Percentiles rank a stretch among this genome's conserved stretches.
phyloP scores from a whole-genome alignment of 225 moss, liverwort and hornwort species.

The Pseudisothecium myosuroides region DNA sequence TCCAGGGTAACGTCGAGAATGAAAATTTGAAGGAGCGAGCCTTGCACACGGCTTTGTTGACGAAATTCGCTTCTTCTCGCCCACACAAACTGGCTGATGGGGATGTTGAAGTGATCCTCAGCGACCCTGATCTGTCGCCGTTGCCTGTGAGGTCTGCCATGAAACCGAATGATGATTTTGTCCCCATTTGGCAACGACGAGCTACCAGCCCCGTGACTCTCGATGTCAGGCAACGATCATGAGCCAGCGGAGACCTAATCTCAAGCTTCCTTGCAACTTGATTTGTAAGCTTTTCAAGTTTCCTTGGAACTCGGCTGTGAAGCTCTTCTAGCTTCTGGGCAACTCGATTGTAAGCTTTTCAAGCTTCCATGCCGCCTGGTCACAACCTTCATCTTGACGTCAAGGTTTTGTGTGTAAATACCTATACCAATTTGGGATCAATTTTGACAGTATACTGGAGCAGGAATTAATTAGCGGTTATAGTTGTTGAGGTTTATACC shows the following conservation, averaged over 20 bases:
- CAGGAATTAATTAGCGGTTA: neutral
- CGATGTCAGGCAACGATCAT: conserved; percentile 29
- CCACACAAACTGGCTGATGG: conserved; percentile 1
- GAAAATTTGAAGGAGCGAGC: conserved; percentile 25
- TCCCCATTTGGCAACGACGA: conserved; percentile 47
- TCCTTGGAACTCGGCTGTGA: neutral
- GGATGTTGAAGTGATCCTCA: neutral
- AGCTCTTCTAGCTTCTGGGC: neutral
- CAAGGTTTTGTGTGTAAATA: neutral
- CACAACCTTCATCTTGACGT: neutral
- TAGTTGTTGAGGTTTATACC: neutral
- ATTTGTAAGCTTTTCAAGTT: neutral
- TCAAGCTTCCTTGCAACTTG: neutral
- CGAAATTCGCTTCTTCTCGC: conserved; percentile 16
- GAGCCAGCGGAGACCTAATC: neutral
- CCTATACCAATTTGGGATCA: neutral
- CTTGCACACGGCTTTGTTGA: conserved; percentile 21
- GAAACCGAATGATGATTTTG: conserved; percentile 31
- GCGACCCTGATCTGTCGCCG: conserved; percentile 10
- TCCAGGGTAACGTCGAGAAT: neutral
- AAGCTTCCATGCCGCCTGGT: neutral
- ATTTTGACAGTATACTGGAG: neutral
- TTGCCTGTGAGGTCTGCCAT: conserved; percentile 7
- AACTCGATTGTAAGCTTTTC: neutral
- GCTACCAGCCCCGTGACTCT: conserved; percentile 31